Evolutionary conservation across 179 eudicot genomes (phyloP), one percentile per base, ranked within the genome.

Genomic region (Carnegiea gigantea): DNA sequence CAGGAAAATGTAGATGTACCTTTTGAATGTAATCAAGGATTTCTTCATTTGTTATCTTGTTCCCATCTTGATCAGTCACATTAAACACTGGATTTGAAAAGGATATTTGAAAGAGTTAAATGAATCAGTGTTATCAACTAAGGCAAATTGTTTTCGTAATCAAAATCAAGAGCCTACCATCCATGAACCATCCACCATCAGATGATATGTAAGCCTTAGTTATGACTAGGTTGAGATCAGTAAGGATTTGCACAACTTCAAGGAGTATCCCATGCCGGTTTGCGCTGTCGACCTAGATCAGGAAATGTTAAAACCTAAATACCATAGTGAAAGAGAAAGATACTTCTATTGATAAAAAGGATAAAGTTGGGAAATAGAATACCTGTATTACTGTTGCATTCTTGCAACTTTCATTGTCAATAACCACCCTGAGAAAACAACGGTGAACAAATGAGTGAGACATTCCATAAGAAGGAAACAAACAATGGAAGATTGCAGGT

Each of bases 101-200:
- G 17, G 33, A 38, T 10, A 67, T n/a, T 53, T 23, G 54, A 77
- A 70, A 23, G 3, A 70, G 40, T 21, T 77, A 11, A 20, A 57
- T 6, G 24, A 8, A 23, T 30, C 43, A 21, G 30, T 40, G 44
- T 20, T 2, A 9, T 15, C 73, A 70, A 33, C 17, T 30, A 14
- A 65, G 24, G 71, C 26, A 15, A n/a, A 65, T 65, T 65, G 17
- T 33, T 15, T 68, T 68, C 9, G 18, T 33, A 70, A 5, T 11
- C 12, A 17, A 26, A 70, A 70, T 36, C 10, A 4, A 70, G 43
- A 70, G 40, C 36, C 21, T 89, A 93, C 99, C 99, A 90, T 96
- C 99, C 99, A 96, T 94, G 85, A 96, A 96, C 99, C 99, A 96
- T 81, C 93, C 93, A 59, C 98, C 98, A 88, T 96, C 99, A 38